Base-by-base conservation (phyloP, 495 filamentous ascomycete genomes). In the Ascobolus immersus region DNA sequence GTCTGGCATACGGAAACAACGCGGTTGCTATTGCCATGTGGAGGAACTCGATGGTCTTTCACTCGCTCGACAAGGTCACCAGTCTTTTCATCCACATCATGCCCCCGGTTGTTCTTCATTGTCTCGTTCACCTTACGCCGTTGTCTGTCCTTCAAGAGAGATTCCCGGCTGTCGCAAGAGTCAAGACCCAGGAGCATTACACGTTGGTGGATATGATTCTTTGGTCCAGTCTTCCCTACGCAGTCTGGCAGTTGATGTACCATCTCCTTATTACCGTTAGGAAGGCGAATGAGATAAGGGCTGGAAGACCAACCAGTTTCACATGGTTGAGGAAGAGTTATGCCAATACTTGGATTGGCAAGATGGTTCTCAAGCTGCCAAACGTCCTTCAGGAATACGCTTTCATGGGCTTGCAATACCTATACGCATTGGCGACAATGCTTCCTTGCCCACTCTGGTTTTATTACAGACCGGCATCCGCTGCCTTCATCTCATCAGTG, bases 21-120 rank as follows among this genome's bases (percentile, higher is more conserved):
- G 86, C 86, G 30, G 71, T 89, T 32, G 86, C 86, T 12, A 94
- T 96, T 52, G 89, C 86, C 39, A 93, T 96, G 84, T 96, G 86
- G 86, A 70, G 86, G 36, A 96, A 96, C 51, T 90, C 80, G 14
- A 64, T 96, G 54, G 86, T 96, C 23, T 94, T 96, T 56, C 86
- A 96, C 55, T 82, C 76, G 38, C 69, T 94, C 52, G 86, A 96
- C 57, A 96, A 96, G 52, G 39, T 46, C 40, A 42, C 17, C 26
- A 80, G 76, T 50, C 55, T 94, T 18, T 94, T 96, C 57, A 92
- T 96, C 42, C 86, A 96, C 55, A 91, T 96, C 44, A 94, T 94
- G 82, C 86, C 86, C 3, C 86, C 80, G 30, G 80, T 77, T 6
- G 73, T 81, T 15, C 60, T 93, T 28, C 86, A 96, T 54, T 89